Percentiles rank a stretch among this genome's conserved stretches.
Evolutionary conservation across 2,329 filamentous ascomycete genomes (phyloP).

Genomic region (Claviceps cyperi): DNA sequence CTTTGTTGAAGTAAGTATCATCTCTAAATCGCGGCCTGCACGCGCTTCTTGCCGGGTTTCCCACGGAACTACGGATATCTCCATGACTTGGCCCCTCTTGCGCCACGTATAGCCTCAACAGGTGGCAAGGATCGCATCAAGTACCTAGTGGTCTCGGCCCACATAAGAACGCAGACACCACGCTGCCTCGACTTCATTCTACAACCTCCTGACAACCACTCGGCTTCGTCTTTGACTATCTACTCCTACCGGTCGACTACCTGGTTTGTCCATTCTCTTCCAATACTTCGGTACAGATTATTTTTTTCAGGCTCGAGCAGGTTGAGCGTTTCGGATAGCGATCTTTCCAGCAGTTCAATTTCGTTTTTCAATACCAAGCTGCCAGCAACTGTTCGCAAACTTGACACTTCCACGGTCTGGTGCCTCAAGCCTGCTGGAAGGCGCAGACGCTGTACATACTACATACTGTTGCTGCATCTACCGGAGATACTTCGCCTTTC

Average conservation of each 20-base stretch:
- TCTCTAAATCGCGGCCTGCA: neutral
- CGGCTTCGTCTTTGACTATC: neutral
- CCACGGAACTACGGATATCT: neutral
- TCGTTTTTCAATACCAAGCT: neutral
- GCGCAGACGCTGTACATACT: neutral
- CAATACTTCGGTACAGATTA: neutral
- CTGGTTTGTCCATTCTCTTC: neutral
- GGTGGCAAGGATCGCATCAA: neutral
- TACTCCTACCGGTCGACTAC: neutral
- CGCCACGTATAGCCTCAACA: slow-evolving; percentile 3
- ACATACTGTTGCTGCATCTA: neutral
- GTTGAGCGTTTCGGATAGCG: neutral
- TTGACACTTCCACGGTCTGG: neutral
- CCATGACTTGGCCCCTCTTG: neutral
- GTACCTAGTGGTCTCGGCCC: neutral
- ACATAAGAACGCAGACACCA: neutral
- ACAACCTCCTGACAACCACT: neutral
- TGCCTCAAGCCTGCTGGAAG: neutral
- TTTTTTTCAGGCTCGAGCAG: neutral
- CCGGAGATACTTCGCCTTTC: neutral
- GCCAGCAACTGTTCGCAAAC: neutral
- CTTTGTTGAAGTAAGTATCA: neutral
- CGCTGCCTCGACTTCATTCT: neutral
- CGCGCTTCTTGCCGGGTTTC: neutral
- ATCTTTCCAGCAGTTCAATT: neutral